Conservation (phyloP, 306 rosid species). For the Quercus bicolor region DNA sequence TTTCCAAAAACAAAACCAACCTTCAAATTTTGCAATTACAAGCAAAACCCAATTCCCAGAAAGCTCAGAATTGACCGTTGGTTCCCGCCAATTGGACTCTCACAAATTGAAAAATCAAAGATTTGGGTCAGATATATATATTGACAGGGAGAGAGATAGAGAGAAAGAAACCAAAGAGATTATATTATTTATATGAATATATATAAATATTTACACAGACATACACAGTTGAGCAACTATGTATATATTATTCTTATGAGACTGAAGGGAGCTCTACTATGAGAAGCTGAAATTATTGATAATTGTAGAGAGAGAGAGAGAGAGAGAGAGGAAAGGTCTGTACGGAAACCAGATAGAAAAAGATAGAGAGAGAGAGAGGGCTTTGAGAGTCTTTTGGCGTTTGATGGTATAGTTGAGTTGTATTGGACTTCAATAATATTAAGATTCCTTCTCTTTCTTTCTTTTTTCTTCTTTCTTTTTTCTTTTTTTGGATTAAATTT, state of each 20-base stretch:
- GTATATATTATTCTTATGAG: slow-evolving; percentile 16
- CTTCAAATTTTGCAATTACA: neutral
- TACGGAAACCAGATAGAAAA: slow-evolving; percentile 21
- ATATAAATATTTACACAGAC: neutral
- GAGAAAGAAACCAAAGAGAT: neutral
- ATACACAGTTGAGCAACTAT: slow-evolving; percentile 7
- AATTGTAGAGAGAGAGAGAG: slow-evolving; percentile 2
- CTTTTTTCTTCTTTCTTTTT: neutral
- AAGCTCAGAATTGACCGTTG: slow-evolving; percentile 36
- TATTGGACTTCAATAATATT: neutral
- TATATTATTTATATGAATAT: neutral
- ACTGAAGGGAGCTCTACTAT: slow-evolving; percentile 47
- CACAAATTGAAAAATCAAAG: neutral
- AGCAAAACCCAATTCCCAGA: slow-evolving; percentile 23
- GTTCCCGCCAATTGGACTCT: slow-evolving; percentile 69
- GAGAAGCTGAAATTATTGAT: neutral
- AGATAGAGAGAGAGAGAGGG: slow-evolving; percentile 17
- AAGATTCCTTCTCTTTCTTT: neutral
- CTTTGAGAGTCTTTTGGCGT: slow-evolving; percentile 12
- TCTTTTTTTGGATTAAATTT: neutral
- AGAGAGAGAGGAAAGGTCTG: neutral
- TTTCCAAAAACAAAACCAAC: slow-evolving; percentile 8
- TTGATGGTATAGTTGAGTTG: slow-evolving; percentile 22
- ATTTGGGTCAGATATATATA: slow-evolving; percentile 1
- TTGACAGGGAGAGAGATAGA: neutral